Percentiles rank a stretch among this genome's conserved stretches.
Evolutionary conservation across 805 yeast species (phyloP).

Genomic region (Schizosaccharomyces japonicus): DNA sequence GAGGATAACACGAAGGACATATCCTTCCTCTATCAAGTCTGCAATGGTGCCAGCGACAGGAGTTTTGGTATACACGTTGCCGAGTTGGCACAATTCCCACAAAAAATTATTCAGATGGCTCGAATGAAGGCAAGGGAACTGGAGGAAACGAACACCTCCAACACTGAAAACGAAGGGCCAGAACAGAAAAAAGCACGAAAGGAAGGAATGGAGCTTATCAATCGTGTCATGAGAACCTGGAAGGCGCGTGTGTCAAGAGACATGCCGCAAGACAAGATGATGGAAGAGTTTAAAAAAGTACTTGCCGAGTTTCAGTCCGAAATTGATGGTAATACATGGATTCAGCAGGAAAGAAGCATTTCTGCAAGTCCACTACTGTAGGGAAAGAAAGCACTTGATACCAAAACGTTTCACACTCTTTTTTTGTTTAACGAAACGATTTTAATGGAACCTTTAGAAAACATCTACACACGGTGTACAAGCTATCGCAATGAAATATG

Average conservation of each 20-base stretch:
- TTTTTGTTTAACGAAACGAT: no score
- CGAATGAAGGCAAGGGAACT: constrained; percentile 78
- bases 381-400: no score
- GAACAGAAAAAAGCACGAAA: constrained; percentile 19
- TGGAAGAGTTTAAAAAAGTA: background rate
- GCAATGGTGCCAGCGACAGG: constrained; percentile 82
- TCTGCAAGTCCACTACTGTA: no score
- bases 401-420: no score
- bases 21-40: constrained; percentile 78
- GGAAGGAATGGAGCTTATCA: background rate
- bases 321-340: background rate
- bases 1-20: constrained; percentile 12
- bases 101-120: constrained; percentile 79
- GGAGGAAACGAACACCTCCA: constrained; percentile 28
- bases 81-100: constrained; percentile 79
- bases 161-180: constrained; percentile 24
- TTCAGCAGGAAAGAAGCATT: background rate
- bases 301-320: background rate
- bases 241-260: background rate
- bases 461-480: no score
- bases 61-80: constrained; percentile 97
- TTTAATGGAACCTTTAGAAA: no score
- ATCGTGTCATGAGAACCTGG: background rate
- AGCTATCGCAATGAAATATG: no score
- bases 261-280: background rate